Percentiles rank a stretch among this genome's conserved stretches.
These are phyloP conservation scores for Huntiella abstrusa DNA, from an alignment of 2,329 filamentous ascomycete genomes.

Conservation along the genomic window DNA sequence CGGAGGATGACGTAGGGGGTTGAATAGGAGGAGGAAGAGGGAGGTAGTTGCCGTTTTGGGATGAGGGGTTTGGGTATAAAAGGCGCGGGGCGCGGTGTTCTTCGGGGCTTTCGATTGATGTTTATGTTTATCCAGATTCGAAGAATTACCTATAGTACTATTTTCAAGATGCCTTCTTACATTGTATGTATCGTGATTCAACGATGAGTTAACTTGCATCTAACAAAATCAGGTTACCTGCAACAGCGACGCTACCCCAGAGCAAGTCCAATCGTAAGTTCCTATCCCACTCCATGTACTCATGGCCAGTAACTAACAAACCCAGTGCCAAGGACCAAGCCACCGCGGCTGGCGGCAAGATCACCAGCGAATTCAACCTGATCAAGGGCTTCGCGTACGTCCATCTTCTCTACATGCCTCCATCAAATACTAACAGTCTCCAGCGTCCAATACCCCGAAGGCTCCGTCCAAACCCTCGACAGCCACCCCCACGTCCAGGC, in stretches of 20 bases:
- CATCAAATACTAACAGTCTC: background rate
- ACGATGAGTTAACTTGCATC: slow-evolving; percentile 7
- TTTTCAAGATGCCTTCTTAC: slow-evolving; percentile 33
- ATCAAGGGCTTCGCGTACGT: slow-evolving; percentile 89
- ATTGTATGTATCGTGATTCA: slow-evolving; percentile 24
- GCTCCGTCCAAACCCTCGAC: slow-evolving; percentile 39
- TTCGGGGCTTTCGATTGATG: too few species aligned
- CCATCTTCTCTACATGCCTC: background rate
- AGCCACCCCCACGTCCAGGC: slow-evolving; percentile 50
- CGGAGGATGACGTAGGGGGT: too few species aligned
- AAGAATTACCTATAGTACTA: background rate
- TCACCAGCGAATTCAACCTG: slow-evolving; percentile 65
- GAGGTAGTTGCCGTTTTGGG: too few species aligned
- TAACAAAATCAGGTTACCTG: slow-evolving; percentile 52
- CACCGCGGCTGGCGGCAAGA: slow-evolving; percentile 58
- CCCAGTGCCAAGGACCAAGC: slow-evolving; percentile 59
- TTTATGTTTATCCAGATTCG: background rate
- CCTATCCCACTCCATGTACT: background rate
- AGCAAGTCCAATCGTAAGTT: slow-evolving; percentile 48
- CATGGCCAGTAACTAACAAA: background rate
- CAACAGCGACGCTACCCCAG: slow-evolving; percentile 47
- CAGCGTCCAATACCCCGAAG: slow-evolving; percentile 47
- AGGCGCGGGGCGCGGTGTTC: too few species aligned
- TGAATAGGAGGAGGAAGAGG: too few species aligned
- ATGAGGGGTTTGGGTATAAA: too few species aligned